Conservation (phyloP, 257 asterid genomes). For the Agastache rugosa region DNA sequence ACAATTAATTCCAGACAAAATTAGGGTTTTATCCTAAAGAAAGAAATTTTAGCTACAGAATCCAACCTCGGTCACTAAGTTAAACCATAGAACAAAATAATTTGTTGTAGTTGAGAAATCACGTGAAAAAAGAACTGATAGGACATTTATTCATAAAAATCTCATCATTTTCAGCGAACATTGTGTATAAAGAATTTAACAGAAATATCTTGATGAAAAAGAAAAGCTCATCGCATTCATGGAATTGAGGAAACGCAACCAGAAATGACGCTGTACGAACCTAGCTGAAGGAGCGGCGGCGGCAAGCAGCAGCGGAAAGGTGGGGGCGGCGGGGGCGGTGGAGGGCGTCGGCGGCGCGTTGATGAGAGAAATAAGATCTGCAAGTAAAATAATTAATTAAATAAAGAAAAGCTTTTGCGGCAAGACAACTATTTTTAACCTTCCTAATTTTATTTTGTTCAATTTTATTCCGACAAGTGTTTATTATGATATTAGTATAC, state of each 20-base stretch:
- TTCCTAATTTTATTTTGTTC: neutral
- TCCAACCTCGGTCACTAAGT: neutral
- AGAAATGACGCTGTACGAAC: conserved; percentile 9
- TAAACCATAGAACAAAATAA: conserved; percentile 7
- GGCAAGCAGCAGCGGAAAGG: conserved; percentile 28
- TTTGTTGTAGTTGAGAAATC: neutral
- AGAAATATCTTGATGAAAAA: conserved; percentile 13
- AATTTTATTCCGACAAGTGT: no score
- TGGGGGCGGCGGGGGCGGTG: conserved; percentile 30
- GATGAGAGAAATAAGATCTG: conserved; percentile 31
- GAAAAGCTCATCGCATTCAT: conserved; percentile 17
- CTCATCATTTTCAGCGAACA: neutral
- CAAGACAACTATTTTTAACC: conserved; percentile 21
- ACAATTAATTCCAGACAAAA: neutral
- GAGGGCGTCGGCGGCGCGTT: conserved; percentile 29
- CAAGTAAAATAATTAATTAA: neutral
- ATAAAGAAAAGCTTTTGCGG: conserved; percentile 37
- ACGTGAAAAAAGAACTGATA: neutral
- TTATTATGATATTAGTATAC: no score
- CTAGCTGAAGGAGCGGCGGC: conserved; percentile 28
- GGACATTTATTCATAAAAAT: neutral
- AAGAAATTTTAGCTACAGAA: neutral
- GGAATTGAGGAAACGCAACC: neutral
- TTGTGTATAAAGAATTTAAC: neutral
- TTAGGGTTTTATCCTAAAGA: neutral